Percentiles rank a stretch among this genome's conserved stretches.
Evolutionary conservation across 2,329 filamentous ascomycete genomes (phyloP).

Genomic region (Paraphoma sp.): DNA sequence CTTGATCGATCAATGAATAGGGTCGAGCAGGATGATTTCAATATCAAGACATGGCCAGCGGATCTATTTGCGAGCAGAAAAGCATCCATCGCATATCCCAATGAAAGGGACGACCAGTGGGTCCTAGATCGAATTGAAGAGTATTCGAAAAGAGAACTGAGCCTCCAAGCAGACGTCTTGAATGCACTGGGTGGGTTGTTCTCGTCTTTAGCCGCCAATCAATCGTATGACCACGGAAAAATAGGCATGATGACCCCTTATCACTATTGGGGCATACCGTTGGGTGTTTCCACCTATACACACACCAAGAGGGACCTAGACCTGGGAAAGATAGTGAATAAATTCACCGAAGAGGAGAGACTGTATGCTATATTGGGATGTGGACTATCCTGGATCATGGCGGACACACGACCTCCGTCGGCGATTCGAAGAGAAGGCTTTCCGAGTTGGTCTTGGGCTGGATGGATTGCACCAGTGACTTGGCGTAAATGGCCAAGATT

Average conservation of each 20-base stretch:
- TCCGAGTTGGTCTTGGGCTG: background rate
- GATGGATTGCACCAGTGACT: background rate
- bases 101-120: background rate
- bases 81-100: background rate
- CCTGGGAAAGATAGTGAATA: background rate
- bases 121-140: background rate
- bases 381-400: background rate
- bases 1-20: background rate
- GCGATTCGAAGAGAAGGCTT: background rate
- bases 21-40: too few species aligned
- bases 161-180: background rate
- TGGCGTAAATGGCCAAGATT: background rate
- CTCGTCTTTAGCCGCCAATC: background rate
- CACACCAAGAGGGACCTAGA: background rate
- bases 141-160: background rate
- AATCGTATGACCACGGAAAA: background rate
- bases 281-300: background rate
- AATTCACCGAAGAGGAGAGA: background rate
- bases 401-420: too few species aligned
- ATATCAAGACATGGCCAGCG: too few species aligned
- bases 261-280: background rate
- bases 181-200: background rate
- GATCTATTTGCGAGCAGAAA: background rate
- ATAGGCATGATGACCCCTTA: background rate
- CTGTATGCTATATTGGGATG: background rate